These are phyloP conservation scores for Eucalyptus marginata DNA, from an alignment of 345 rosid species.

Conservation along the genomic window DNA sequence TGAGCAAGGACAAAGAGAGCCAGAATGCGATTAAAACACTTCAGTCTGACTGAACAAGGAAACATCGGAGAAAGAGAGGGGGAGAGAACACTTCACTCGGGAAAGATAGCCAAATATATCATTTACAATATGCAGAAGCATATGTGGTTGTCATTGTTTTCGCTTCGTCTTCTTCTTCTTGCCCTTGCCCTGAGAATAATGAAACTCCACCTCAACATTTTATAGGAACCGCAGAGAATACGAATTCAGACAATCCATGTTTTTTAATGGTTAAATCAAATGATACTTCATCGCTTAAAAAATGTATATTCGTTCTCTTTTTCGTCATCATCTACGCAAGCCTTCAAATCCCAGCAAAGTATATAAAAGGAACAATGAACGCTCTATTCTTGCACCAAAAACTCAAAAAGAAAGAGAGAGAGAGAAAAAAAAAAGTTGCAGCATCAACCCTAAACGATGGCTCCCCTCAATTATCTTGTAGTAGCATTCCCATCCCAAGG, in stretches of 20 bases:
- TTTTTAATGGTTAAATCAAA: neutral
- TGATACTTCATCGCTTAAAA: neutral
- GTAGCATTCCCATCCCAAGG: slow-evolving; percentile 50
- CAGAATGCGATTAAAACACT: neutral
- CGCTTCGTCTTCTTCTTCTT: neutral
- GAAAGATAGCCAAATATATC: neutral
- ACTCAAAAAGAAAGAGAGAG: neutral
- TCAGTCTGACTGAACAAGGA: neutral
- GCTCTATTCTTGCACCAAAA: neutral
- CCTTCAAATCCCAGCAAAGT: neutral
- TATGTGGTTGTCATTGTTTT: neutral
- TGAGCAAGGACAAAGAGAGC: neutral
- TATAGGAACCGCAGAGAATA: neutral
- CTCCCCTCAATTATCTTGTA: slow-evolving; percentile 32
- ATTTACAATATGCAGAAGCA: neutral
- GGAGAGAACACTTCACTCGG: neutral
- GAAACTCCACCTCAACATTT: neutral
- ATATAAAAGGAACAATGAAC: neutral
- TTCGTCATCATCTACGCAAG: neutral
- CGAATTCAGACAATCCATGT: neutral
- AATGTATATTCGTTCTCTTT: neutral
- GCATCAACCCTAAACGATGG: neutral
- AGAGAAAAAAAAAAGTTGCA: neutral
- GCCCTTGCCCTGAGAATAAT: neutral
- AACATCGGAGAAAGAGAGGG: neutral